phyloP scores from a whole-genome alignment of 106 monocot species.

The Ottelia alismoides region DNA sequence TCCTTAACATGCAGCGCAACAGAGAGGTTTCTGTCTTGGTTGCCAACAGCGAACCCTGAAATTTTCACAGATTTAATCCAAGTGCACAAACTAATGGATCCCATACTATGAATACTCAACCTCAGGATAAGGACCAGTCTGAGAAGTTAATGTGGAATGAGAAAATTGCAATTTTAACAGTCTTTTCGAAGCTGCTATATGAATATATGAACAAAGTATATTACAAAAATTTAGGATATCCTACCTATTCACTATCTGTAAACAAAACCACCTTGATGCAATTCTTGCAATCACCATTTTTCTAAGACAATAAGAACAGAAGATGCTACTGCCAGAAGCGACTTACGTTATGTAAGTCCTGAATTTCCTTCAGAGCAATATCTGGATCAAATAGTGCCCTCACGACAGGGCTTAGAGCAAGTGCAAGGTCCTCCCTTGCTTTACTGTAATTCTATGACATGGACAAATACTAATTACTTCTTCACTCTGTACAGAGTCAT shows the following conservation, averaged over 20 bases:
- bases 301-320: no score
- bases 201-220: no score
- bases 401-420: conserved; percentile 94
- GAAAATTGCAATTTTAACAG: no score
- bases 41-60: conserved; percentile 93
- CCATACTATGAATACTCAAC: conserved; percentile 93
- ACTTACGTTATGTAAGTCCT: conserved; percentile 69
- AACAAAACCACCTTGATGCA: no score
- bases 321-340: neutral
- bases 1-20: conserved; percentile 89
- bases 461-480: neutral
- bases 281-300: no score
- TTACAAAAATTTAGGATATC: no score
- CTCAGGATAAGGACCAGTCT: conserved; percentile 97
- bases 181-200: no score
- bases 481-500: neutral
- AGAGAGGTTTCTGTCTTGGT: conserved; percentile 98
- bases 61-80: conserved; percentile 93
- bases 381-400: conserved; percentile 88
- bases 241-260: no score
- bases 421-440: conserved; percentile 93
- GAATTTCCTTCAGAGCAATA: conserved; percentile 74
- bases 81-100: conserved; percentile 98
- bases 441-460: conserved; percentile 74
- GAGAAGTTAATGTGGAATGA: conserved; percentile 70